Evolutionary conservation across 257 asterid genomes (phyloP).

Genomic region (Solanum bulbocastanum): DNA sequence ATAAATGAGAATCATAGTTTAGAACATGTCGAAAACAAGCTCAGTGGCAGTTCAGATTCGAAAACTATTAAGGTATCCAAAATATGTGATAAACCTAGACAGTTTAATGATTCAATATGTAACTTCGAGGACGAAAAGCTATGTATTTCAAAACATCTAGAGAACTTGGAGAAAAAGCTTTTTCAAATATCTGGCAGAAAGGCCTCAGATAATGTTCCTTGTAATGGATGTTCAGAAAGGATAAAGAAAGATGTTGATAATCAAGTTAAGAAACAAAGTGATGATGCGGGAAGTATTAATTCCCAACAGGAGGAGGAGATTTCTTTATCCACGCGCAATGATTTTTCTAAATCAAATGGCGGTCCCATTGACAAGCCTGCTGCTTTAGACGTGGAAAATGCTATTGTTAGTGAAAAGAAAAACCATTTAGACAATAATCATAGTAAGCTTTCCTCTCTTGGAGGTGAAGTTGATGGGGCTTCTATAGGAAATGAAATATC

Average conservation of each 20-base stretch:
- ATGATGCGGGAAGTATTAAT: background rate
- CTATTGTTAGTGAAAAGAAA: background rate
- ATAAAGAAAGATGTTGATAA: constrained; percentile 3
- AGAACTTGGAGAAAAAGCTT: constrained; percentile 11
- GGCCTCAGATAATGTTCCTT: constrained; percentile 8
- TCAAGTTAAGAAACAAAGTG: background rate
- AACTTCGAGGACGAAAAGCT: constrained; percentile 40
- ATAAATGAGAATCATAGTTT: background rate
- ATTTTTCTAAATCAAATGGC: constrained; percentile 6
- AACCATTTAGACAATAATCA: background rate
- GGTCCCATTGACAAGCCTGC: constrained; percentile 3
- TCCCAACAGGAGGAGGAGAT: constrained; percentile 16
- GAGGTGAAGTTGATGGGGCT: constrained; percentile 12
- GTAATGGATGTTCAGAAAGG: constrained; percentile 15
- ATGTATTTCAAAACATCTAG: constrained; percentile 8
- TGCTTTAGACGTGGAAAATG: constrained; percentile 13
- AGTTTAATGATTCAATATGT: constrained; percentile 9
- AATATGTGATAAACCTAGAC: constrained; percentile 7
- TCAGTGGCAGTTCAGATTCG: constrained; percentile 9
- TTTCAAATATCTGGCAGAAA: constrained; percentile 22
- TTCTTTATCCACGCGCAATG: constrained; percentile 2
- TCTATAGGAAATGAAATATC: constrained; percentile 22
- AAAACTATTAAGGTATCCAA: constrained; percentile 2
- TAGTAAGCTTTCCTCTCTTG: constrained; percentile 2
- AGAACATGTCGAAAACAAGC: constrained; percentile 1